Percentiles rank a stretch among this genome's conserved stretches.
These are phyloP conservation scores for Carex parvula DNA, from an alignment of 176 grass and related monocot genomes.

Conservation along the genomic window DNA sequence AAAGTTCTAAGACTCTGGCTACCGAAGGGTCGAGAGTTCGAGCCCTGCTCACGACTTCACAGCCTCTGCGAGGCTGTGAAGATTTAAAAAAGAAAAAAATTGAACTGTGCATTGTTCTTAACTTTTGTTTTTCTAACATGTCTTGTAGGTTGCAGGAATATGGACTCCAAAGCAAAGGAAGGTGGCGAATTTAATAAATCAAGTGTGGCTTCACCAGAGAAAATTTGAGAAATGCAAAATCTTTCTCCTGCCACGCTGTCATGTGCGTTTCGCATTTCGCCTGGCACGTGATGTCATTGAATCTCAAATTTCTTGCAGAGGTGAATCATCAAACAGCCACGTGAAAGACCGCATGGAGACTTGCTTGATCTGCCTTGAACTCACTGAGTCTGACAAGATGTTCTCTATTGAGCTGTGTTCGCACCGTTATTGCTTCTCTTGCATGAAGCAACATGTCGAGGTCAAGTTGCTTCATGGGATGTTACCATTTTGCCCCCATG, in stretches of 20 bases:
- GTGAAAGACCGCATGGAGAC: conserved; percentile 40
- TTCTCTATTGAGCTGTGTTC: conserved; percentile 43
- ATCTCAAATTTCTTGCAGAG: conserved; percentile 45
- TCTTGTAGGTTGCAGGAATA: conserved; percentile 51
- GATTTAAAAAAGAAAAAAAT: too few species aligned
- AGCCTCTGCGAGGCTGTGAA: too few species aligned
- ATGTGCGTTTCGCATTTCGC: conserved; percentile 39
- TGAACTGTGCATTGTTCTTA: neutral
- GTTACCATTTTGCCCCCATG: conserved; percentile 64
- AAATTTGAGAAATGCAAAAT: conserved; percentile 57
- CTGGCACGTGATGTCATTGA: conserved; percentile 62
- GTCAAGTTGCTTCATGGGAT: conserved; percentile 52
- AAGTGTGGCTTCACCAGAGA: conserved; percentile 29
- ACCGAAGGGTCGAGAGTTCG: too few species aligned
- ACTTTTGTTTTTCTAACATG: neutral
- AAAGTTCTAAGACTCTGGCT: too few species aligned
- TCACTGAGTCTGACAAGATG: conserved; percentile 54
- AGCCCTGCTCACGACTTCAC: too few species aligned
- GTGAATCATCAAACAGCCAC: conserved; percentile 16
- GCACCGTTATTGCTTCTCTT: conserved; percentile 75
- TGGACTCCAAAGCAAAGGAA: conserved; percentile 32
- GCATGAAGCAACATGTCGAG: conserved; percentile 80
- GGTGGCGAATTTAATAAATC: conserved; percentile 38
- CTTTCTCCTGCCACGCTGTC: conserved; percentile 27
- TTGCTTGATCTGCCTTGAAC: conserved; percentile 74